Base-by-base conservation (phyloP, 768 basidiomycete species). In the Candolleomyces efflorescens region DNA sequence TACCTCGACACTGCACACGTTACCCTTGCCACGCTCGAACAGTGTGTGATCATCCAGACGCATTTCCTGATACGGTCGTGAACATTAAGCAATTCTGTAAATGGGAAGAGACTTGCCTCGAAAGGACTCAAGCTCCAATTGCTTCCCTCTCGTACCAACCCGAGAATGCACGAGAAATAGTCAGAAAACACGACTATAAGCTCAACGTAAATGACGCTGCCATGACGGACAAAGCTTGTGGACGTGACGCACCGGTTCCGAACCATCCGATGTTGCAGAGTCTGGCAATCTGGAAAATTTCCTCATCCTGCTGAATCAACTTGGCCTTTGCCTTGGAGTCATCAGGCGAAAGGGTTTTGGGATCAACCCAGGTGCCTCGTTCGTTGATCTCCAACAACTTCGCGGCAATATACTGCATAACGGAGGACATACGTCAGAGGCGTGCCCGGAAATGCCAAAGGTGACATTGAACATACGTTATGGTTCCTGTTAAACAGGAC, bases 401-500 rank as follows among this genome's bases (percentile, higher is more conserved):
- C 56, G 76, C 76, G 10, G 89, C 90, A 53, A 93, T 92, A 68
- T 89, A 91, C 90, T 94, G 60, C 43, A 37, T 6, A 22, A 36
- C 17, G 10, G 32, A n/a, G n/a, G n/a, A n/a, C n/a, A n/a, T n/a
- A n/a, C n/a, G n/a, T n/a, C n/a, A n/a, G n/a, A n/a, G n/a, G n/a
- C n/a, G n/a, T n/a, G n/a, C n/a, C n/a, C n/a, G n/a, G 2, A 11
- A 32, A 32, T 32, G 32, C 32, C 24, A 2, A n/a, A 58, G 38
- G 55, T 6, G 53, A 45, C 1, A 51, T 41, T 54, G n/a, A 11
- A 32, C 86, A 60, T 61, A 92, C 91, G 64, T 91, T 94, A 66
- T 94, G 92, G 60, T 94, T 94, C n/a, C 92, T 81, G 65, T 79
- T 90, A 78, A 93, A 94, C 18, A 92, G 68, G n/a, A 93, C 80